phyloP scores from a whole-genome alignment of 306 rosid species.

The Astragalus membranaceus region DNA sequence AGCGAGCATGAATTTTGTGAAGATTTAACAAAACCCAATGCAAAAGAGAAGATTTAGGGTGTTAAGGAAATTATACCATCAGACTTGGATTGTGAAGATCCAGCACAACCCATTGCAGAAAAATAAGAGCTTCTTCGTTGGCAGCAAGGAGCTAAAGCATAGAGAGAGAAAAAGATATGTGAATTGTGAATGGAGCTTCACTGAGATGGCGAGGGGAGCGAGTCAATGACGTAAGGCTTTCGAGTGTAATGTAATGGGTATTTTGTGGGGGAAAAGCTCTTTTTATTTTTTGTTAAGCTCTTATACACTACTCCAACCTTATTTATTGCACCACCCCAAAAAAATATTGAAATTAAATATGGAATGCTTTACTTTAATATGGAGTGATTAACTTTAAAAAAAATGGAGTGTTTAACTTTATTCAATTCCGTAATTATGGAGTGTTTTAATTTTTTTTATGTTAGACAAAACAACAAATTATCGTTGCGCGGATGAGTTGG shows the following conservation, averaged over 20 bases:
- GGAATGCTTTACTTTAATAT: too few species aligned
- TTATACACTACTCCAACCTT: background rate
- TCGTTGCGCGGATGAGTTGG: too few species aligned
- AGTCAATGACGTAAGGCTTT: conserved; percentile 23
- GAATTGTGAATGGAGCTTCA: background rate
- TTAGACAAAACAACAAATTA: too few species aligned
- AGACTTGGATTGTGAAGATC: conserved; percentile 74
- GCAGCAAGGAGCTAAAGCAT: background rate
- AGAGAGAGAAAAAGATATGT: background rate
- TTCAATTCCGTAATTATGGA: too few species aligned
- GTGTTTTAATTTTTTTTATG: too few species aligned
- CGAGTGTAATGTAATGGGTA: background rate
- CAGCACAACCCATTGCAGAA: conserved; percentile 79
- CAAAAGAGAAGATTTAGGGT: conserved; percentile 3
- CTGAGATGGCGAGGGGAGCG: conserved; percentile 6
- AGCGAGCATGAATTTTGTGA: background rate
- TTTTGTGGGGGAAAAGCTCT: too few species aligned
- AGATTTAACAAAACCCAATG: conserved; percentile 25
- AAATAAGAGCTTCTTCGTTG: background rate
- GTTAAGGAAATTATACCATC: conserved; percentile 52
- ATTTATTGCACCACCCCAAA: background rate
- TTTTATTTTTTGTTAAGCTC: too few species aligned
- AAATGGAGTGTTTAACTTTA: too few species aligned
- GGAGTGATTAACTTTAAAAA: too few species aligned
- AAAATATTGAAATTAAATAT: too few species aligned